A percentile compares a stretch with the other conserved stretches of the same genome.
Conservation (phyloP, 1,284 basidiomycete genomes). For the Ustilago tritici region DNA sequence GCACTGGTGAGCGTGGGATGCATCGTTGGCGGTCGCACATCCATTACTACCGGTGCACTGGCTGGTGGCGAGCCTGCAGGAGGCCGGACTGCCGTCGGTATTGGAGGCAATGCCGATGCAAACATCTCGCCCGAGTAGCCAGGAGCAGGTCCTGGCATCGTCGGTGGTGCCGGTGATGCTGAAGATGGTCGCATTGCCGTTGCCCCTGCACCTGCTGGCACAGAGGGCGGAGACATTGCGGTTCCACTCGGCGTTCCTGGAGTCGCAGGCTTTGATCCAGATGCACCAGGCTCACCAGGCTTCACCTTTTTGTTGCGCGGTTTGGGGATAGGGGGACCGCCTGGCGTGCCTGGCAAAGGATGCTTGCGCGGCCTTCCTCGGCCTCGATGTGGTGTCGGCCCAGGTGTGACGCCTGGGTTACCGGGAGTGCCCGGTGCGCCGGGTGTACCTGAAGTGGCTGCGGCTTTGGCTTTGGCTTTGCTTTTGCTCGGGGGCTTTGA, state of each 20-base stretch:
- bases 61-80: conserved; percentile 17
- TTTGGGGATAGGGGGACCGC: conserved; percentile 31
- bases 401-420: conserved; percentile 33
- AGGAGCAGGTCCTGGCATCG: conserved; percentile 42
- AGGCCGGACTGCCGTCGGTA: conserved; percentile 22
- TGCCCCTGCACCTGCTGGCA: conserved; percentile 2
- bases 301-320: conserved; percentile 51
- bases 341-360: conserved; percentile 45
- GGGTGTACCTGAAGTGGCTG: conserved; percentile 15
- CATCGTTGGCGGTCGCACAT: conserved; percentile 36
- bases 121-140: conserved; percentile 43
- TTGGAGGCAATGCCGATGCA: conserved; percentile 34
- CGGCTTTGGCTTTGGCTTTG: conserved; percentile 32
- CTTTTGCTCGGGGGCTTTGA: conserved; percentile 27
- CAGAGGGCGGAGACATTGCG: conserved; percentile 9
- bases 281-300: conserved; percentile 21
- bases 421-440: conserved; percentile 29
- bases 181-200: conserved; percentile 15
- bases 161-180: conserved; percentile 23
- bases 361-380: conserved; percentile 52
- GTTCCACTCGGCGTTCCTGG: conserved; percentile 11
- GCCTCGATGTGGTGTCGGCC: conserved; percentile 43
- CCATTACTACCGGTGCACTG: conserved; percentile 11
- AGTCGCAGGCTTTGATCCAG: conserved; percentile 10
- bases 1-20: conserved; percentile 46